Conservation (phyloP, 2,329 filamentous ascomycete species). For the Ophiocordyceps camponoti-floridani region DNA sequence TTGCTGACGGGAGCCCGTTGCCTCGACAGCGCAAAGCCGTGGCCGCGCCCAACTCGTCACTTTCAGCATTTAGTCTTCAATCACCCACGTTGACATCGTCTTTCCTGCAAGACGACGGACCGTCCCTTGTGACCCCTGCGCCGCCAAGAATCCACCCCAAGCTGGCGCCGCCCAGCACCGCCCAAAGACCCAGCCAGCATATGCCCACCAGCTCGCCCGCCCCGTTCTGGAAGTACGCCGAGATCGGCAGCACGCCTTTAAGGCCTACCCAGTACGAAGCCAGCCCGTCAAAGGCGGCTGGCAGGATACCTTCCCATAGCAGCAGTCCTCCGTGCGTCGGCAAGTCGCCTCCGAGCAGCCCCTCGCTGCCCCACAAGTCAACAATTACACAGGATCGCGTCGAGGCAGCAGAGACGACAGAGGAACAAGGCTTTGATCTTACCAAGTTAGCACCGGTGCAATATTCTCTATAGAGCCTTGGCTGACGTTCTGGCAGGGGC, state of each 20-base stretch:
- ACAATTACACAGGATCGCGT: slow-evolving; percentile 10
- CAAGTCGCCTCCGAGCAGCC: slow-evolving; percentile 35
- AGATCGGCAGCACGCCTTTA: slow-evolving; percentile 56
- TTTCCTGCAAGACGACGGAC: slow-evolving; percentile 40
- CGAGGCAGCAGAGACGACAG: slow-evolving; percentile 16
- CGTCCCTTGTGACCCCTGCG: slow-evolving; percentile 52
- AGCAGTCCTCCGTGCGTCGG: slow-evolving; percentile 36
- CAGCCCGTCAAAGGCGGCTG: slow-evolving; percentile 36
- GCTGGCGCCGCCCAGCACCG: slow-evolving; percentile 63
- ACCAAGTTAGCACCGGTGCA: slow-evolving; percentile 28
- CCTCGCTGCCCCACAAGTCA: slow-evolving; percentile 23
- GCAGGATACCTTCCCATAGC: slow-evolving; percentile 27
- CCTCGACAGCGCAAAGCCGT: slow-evolving; percentile 31
- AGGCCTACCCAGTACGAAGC: slow-evolving; percentile 32
- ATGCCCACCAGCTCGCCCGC: slow-evolving; percentile 75
- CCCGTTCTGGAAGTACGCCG: slow-evolving; percentile 77
- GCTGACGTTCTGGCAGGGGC: slow-evolving; percentile 21
- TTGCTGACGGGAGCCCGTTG: slow-evolving; percentile 42
- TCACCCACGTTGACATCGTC: slow-evolving; percentile 45
- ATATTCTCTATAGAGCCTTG: slow-evolving; percentile 3
- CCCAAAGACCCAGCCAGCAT: slow-evolving; percentile 66
- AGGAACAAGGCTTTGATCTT: slow-evolving; percentile 38
- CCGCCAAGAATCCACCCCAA: slow-evolving; percentile 56
- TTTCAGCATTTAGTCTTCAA: slow-evolving; percentile 32
- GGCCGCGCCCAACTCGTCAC: slow-evolving; percentile 18